Evolutionary conservation across 2,329 filamentous ascomycete species (phyloP).

Genomic region (Diaporthe destruens): DNA sequence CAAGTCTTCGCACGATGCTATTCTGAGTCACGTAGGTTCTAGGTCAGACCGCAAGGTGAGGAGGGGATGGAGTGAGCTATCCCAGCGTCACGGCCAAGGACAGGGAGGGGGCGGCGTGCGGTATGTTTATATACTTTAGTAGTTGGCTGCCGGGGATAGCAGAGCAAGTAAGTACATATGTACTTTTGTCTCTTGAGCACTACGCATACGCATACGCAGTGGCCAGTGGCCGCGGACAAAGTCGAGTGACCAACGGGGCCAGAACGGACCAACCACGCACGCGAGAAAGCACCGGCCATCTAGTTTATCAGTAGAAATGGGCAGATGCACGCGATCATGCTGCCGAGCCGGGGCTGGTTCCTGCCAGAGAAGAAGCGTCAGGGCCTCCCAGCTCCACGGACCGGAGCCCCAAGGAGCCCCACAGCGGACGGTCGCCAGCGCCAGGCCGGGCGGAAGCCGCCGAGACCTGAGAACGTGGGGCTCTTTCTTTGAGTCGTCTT

Average conservation of each 20-base stretch:
- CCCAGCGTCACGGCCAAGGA: background rate
- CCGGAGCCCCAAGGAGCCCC: slow-evolving; percentile 27
- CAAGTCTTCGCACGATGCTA: slow-evolving; percentile 16
- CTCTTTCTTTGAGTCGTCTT: background rate
- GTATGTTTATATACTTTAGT: slow-evolving; percentile 23
- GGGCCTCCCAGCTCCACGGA: slow-evolving; percentile 12
- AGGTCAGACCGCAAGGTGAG: background rate
- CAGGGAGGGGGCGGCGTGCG: background rate
- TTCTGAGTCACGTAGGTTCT: slow-evolving; percentile 19
- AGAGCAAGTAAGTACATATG: no score
- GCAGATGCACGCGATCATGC: slow-evolving; percentile 25
- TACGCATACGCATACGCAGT: no score
- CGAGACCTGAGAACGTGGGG: slow-evolving; percentile 26
- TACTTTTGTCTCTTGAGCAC: background rate
- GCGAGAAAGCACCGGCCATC: slow-evolving; percentile 12
- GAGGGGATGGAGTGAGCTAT: background rate
- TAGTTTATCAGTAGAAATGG: slow-evolving; percentile 15
- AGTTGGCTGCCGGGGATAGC: background rate
- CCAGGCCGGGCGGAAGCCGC: slow-evolving; percentile 36
- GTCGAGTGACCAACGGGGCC: slow-evolving; percentile 1
- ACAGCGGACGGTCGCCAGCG: slow-evolving; percentile 37
- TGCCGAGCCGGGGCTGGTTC: slow-evolving; percentile 28
- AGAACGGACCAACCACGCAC: background rate
- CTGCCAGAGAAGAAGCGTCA: slow-evolving; percentile 4
- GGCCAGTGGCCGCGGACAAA: background rate